Conservation (phyloP, 495 filamentous ascomycete species). For the Penicillium turbatum region DNA sequence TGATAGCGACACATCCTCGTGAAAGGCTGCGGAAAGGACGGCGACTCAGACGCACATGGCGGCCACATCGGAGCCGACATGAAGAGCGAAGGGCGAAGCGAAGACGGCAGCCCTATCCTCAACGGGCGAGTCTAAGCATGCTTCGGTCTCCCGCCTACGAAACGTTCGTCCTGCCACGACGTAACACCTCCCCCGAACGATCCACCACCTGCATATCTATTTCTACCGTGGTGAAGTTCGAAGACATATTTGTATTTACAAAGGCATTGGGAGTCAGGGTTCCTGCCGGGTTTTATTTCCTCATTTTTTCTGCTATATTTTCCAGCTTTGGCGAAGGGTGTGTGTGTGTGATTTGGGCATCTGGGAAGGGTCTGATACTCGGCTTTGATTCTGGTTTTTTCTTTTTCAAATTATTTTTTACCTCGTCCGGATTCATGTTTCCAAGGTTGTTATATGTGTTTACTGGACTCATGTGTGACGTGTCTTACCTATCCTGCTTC, state of each 20-base stretch:
- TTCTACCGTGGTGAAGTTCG: conserved; percentile 8
- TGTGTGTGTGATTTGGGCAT: conserved; percentile 9
- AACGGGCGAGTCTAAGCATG: conserved; percentile 18
- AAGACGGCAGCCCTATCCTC: conserved; percentile 24
- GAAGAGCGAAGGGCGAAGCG: conserved; percentile 23
- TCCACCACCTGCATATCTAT: conserved; percentile 13
- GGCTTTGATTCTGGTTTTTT: conserved; percentile 13
- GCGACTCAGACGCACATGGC: conserved; percentile 22
- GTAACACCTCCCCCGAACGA: background rate
- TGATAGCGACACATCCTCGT: conserved; percentile 86
- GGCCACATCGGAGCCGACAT: conserved; percentile 9
- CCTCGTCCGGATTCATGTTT: conserved; percentile 17
- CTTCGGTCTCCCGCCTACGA: conserved; percentile 9
- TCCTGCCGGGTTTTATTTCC: conserved; percentile 1
- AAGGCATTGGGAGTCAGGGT: conserved; percentile 20
- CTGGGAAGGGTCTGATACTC: conserved; percentile 14
- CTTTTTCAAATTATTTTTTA: background rate
- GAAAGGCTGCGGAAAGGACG: conserved; percentile 76
- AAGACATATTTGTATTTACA: conserved; percentile 16
- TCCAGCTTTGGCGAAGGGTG: conserved; percentile 15
- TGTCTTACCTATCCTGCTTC: conserved; percentile 22
- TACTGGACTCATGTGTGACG: conserved; percentile 31
- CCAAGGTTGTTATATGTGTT: conserved; percentile 18
- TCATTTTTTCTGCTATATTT: conserved; percentile 20
- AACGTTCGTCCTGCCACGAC: background rate